Conservation (phyloP, 2,329 filamentous ascomycete species). For the Ophiostoma ulmi region DNA sequence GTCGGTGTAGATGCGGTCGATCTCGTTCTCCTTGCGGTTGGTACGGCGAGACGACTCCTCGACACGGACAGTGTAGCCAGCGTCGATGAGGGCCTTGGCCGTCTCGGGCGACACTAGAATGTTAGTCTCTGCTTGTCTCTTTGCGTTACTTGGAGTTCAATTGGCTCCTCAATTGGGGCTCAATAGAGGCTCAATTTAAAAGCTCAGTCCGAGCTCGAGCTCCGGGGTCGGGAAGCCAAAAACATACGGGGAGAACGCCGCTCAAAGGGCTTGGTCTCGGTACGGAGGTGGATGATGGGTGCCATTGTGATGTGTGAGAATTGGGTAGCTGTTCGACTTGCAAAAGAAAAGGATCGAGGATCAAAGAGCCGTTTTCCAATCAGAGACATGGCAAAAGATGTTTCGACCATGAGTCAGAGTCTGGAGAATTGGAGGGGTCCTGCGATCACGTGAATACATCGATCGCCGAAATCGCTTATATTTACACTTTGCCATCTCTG, state of each 20-base stretch:
- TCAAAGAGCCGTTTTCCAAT: background rate
- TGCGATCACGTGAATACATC: slow-evolving; percentile 2
- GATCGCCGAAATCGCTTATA: background rate
- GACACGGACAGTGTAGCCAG: slow-evolving; percentile 63
- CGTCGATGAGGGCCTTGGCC: slow-evolving; percentile 55
- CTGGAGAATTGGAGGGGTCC: slow-evolving; percentile 1
- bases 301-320: background rate
- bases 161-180: too few relatives aligned
- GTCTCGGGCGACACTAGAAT: slow-evolving; percentile 27
- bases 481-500: background rate
- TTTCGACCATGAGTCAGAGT: slow-evolving; percentile 7
- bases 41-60: slow-evolving; percentile 59
- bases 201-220: slow-evolving; percentile 2
- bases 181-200: background rate
- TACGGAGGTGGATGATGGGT: slow-evolving; percentile 24
- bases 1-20: slow-evolving; percentile 61
- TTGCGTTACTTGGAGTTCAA: background rate
- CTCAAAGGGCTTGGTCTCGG: slow-evolving; percentile 31
- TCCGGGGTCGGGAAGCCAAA: background rate
- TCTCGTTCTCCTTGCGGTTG: slow-evolving; percentile 60
- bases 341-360: background rate
- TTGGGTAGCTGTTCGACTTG: slow-evolving; percentile 5
- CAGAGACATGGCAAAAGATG: slow-evolving; percentile 1
- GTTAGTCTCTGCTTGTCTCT: slow-evolving; percentile 5
- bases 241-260: slow-evolving; percentile 27